These are phyloP conservation scores for Blastobotrys raffinosifermentans DNA, from an alignment of 1,139 yeast genomes.

Conservation along the genomic window DNA sequence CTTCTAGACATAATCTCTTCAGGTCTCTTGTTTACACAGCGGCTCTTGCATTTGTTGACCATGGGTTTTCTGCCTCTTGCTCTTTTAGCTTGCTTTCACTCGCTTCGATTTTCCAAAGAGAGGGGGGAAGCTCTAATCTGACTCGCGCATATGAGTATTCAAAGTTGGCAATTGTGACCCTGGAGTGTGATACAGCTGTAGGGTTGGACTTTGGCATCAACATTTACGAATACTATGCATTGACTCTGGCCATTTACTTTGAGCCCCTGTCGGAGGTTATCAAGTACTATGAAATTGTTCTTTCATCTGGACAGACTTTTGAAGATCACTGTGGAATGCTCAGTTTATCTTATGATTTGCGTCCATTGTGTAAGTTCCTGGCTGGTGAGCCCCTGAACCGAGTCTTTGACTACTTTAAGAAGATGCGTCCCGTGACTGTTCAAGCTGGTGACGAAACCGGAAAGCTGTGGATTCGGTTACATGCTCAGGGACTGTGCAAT, in stretches of 20 bases:
- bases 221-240: slow-evolving; percentile 42
- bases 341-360: slow-evolving; percentile 25
- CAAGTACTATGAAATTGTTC: slow-evolving; percentile 28
- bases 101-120: slow-evolving; percentile 32
- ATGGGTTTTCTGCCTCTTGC: slow-evolving; percentile 33
- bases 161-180: slow-evolving; percentile 38
- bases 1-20: slow-evolving; percentile 22
- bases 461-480: slow-evolving; percentile 28
- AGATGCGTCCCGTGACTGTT: slow-evolving; percentile 23
- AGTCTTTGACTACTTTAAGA: slow-evolving; percentile 23
- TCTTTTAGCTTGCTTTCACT: slow-evolving; percentile 31
- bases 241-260: slow-evolving; percentile 40
- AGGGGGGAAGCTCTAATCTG: slow-evolving; percentile 34
- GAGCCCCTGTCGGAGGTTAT: slow-evolving; percentile 41
- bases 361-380: slow-evolving; percentile 29
- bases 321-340: slow-evolving; percentile 27
- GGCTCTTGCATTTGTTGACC: slow-evolving; percentile 28
- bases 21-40: slow-evolving; percentile 29
- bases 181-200: slow-evolving; percentile 36
- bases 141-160: slow-evolving; percentile 38
- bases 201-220: slow-evolving; percentile 38
- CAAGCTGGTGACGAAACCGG: slow-evolving; percentile 24
- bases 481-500: slow-evolving; percentile 24
- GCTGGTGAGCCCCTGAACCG: slow-evolving; percentile 28
- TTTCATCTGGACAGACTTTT: slow-evolving; percentile 27